A percentile compares a stretch with the other conserved stretches of the same genome.
Evolutionary conservation across 257 asterid genomes (phyloP).

Genomic region (Solanum raphanifolium): DNA sequence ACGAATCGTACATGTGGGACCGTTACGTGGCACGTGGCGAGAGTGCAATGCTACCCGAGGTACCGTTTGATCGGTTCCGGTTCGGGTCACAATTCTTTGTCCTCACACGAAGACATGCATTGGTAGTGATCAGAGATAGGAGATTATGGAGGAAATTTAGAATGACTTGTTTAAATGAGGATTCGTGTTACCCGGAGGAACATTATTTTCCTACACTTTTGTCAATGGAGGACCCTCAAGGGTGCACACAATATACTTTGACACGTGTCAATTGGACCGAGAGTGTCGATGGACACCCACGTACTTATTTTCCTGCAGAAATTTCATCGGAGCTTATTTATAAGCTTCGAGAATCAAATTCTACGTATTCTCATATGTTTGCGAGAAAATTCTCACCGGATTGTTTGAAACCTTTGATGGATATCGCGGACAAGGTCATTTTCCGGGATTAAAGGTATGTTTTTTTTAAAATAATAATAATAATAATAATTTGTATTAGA

Average conservation of each 20-base stretch:
- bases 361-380: slow-evolving; percentile 47
- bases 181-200: slow-evolving; percentile 76
- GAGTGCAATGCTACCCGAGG: slow-evolving; percentile 52
- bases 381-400: slow-evolving; percentile 78
- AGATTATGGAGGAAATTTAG: slow-evolving; percentile 58
- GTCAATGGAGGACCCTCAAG: slow-evolving; percentile 68
- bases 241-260: slow-evolving; percentile 42
- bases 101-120: slow-evolving; percentile 41
- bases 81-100: slow-evolving; percentile 72
- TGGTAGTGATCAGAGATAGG: slow-evolving; percentile 43
- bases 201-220: slow-evolving; percentile 70
- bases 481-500: background rate
- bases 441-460: slow-evolving; percentile 33
- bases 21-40: slow-evolving; percentile 51
- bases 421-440: slow-evolving; percentile 39
- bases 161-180: slow-evolving; percentile 35
- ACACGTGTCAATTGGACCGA: slow-evolving; percentile 78
- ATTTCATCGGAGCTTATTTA: slow-evolving; percentile 39
- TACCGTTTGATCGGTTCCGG: slow-evolving; percentile 42
- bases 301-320: slow-evolving; percentile 36
- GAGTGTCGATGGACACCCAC: slow-evolving; percentile 55
- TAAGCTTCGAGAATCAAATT: slow-evolving; percentile 37
- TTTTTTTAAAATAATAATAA: background rate
- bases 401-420: slow-evolving; percentile 51
- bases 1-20: slow-evolving; percentile 44